A percentile compares a stretch with the other conserved stretches of the same genome.
Conservation (phyloP, 345 rosid genomes). For the Eucalyptus victrix region DNA sequence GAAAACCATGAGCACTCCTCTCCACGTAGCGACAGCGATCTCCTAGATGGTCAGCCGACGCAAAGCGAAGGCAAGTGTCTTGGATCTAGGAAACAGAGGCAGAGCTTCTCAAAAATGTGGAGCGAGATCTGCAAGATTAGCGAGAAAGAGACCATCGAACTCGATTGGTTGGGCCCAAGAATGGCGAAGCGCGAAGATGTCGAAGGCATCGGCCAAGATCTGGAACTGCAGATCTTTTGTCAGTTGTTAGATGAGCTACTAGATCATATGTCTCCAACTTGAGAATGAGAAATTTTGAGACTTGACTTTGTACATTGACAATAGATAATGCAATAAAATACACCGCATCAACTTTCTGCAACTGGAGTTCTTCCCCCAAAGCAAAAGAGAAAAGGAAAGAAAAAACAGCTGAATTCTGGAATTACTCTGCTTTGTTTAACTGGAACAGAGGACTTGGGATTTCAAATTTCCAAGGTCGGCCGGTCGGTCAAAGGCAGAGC, state of each 20-base stretch:
- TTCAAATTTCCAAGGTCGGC: not conserved
- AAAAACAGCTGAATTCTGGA: not conserved
- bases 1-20: not conserved
- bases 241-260: constrained; percentile 23
- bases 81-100: not conserved
- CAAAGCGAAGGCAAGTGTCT: not conserved
- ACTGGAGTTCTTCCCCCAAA: not conserved
- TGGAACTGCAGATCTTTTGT: constrained; percentile 17
- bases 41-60: not conserved
- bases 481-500: not conserved
- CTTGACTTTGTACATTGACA: not conserved
- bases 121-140: constrained; percentile 5
- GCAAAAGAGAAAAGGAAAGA: not conserved
- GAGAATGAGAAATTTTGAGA: not conserved
- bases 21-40: not conserved
- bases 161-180: constrained; percentile 6
- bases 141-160: not conserved
- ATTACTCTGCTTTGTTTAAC: not conserved
- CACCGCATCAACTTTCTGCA: not conserved
- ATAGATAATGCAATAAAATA: not conserved
- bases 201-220: constrained; percentile 21
- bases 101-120: not conserved
- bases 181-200: not conserved
- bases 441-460: not conserved
- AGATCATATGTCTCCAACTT: not conserved